phyloP scores from a whole-genome alignment of 169 alveolate genomes.

The Fabrea salina region DNA sequence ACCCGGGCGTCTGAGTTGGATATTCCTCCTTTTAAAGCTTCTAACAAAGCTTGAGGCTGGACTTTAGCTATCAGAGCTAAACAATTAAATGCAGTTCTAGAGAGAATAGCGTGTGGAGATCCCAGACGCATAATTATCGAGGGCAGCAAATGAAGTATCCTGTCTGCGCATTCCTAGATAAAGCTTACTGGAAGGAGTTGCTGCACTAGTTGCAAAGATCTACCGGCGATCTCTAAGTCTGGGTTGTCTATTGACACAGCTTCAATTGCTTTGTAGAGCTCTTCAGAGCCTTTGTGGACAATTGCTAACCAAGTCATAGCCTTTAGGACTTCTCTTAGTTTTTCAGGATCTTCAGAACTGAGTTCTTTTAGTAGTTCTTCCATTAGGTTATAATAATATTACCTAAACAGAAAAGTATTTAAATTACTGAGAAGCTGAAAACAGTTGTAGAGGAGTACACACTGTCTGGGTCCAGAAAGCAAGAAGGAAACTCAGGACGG shows the following conservation, averaged over 20 bases:
- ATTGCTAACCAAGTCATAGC: constrained; percentile 28
- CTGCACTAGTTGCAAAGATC: constrained; percentile 24
- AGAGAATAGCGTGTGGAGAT: constrained; percentile 10
- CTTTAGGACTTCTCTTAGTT: constrained; percentile 17
- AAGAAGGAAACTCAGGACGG: constrained; percentile 33
- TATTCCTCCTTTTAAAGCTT: constrained; percentile 9
- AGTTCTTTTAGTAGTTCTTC: constrained; percentile 20
- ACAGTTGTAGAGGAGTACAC: no score
- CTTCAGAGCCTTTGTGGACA: constrained; percentile 17
- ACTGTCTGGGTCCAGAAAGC: no score
- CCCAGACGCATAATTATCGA: background rate
- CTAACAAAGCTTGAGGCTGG: background rate
- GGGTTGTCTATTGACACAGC: constrained; percentile 5
- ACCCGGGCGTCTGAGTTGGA: background rate
- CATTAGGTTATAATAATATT: no score
- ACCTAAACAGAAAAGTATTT: no score
- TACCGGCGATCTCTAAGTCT: constrained; percentile 19
- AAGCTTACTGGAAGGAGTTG: background rate
- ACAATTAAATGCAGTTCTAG: constrained; percentile 32
- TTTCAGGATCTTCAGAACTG: background rate
- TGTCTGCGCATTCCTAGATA: background rate
- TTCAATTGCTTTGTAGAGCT: constrained; percentile 21
- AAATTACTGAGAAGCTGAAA: no score
- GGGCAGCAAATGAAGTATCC: background rate
- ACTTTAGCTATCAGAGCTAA: background rate